Base-by-base conservation (phyloP, 78 protist species). In the Creolimax fragrantissima region DNA sequence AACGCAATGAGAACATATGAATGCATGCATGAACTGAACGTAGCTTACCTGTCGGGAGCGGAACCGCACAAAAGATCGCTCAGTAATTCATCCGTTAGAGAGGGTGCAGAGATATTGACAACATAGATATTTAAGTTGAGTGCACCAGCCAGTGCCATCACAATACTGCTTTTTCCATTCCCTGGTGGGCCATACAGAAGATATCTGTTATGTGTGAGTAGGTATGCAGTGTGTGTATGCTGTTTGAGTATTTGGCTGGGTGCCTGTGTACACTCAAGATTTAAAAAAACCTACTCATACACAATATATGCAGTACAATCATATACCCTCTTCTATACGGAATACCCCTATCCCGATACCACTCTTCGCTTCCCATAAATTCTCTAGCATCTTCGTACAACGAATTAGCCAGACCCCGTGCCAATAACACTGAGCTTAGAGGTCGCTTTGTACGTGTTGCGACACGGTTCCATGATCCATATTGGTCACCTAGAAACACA, bases 311-410 rank as follows among this genome's bases (percentile, higher is more conserved):
- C 42, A 24, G 7, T 4, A 36, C 32, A 11, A 86, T 36, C 17
- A 98, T 89, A 88, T 95, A 98, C 3, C 98, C 98, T 3, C 98
- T 84, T 4, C 99, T 44, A 90, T 95, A 98, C 2, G 99, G 99
- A 7, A 97, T 95, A 47, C 98, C 98, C 45, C 94, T 35, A 43
- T 39, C 89, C 35, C 90, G 47, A 91, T 96, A 97, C 97, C 96
- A 95, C 5, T 42, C 90, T 35, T 74, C 90, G 45, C 47, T 39
- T 3, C 35, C 42, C 35, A 96, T 37, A 43, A 97, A 97, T n/a
- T 17, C 47, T 41, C 84, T 84, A 5, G 91, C 93, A 36, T 97
- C 98, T 11, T 86, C 24, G 41, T 83, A 83, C 42, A 83, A 41
- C 0, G 41, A 17, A 24, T 58, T 24, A 1, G 74, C 74, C 74